A percentile compares a stretch with the other conserved stretches of the same genome.
These are phyloP conservation scores for Kwoniella mangroviensis DNA, from an alignment of 768 basidiomycete species.

Conservation along the genomic window DNA sequence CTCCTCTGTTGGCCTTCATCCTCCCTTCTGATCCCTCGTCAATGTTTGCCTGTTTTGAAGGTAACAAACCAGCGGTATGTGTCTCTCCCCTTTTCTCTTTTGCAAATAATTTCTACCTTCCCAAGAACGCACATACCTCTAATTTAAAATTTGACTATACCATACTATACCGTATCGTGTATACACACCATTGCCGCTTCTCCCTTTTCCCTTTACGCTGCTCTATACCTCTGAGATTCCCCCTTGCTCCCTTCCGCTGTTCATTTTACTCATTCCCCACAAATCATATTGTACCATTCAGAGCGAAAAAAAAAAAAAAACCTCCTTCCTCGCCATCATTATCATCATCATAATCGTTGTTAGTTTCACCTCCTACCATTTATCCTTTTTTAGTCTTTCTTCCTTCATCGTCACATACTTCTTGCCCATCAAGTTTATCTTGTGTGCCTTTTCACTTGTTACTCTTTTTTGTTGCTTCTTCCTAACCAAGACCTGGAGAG, in stretches of 20 bases:
- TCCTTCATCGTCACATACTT: constrained; percentile 1
- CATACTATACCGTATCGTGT: not conserved
- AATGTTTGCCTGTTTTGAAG: not conserved
- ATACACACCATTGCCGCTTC: constrained; percentile 16
- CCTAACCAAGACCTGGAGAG: not conserved
- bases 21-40: not conserved
- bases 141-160: not conserved
- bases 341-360: constrained; percentile 6
- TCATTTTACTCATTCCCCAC: no score
- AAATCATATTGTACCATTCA: not conserved
- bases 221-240: no score
- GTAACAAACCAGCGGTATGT: not conserved
- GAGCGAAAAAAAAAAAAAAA: not conserved
- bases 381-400: not conserved
- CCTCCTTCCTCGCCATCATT: not conserved
- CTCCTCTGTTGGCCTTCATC: not conserved
- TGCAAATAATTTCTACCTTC: no score
- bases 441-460: constrained; percentile 5
- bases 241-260: not conserved
- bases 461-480: not conserved
- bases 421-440: constrained; percentile 11
- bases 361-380: constrained; percentile 20
- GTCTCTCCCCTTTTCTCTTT: not conserved
- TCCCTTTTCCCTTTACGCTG: constrained; percentile 2
- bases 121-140: constrained; percentile 8